Percentiles rank a stretch among this genome's conserved stretches.
phyloP scores from a whole-genome alignment of 441 rosid species.

The Isatis lusitanica region DNA sequence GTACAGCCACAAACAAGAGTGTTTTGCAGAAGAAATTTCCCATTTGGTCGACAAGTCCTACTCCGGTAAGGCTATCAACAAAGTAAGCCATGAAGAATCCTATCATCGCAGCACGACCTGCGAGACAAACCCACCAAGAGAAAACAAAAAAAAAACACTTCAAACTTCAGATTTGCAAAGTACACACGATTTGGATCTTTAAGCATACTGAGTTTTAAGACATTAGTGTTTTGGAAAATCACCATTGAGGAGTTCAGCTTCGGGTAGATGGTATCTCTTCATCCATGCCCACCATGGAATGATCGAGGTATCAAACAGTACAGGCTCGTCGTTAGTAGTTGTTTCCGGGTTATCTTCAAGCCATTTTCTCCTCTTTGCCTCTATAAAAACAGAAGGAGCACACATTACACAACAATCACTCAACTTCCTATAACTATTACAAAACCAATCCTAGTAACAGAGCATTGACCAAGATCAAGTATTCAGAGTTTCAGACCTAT shows the following conservation, averaged over 20 bases:
- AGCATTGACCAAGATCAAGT: neutral
- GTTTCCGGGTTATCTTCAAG: conserved; percentile 81
- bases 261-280: conserved; percentile 92
- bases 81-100: conserved; percentile 98
- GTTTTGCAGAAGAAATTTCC: conserved; percentile 93
- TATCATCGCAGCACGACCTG: conserved; percentile 98
- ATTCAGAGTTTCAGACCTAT: neutral
- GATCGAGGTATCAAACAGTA: conserved; percentile 81
- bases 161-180: neutral
- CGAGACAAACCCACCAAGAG: conserved; percentile 2
- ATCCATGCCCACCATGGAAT: conserved; percentile 99
- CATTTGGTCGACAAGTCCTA: conserved; percentile 95
- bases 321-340: conserved; percentile 72
- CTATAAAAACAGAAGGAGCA: neutral
- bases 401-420: conserved; percentile 14
- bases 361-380: conserved; percentile 96
- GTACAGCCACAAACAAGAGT: conserved; percentile 75
- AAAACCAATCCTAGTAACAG: conserved; percentile 11
- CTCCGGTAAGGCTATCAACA: conserved; percentile 90
- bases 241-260: conserved; percentile 97
- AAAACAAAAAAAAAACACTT: neutral
- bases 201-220: neutral
- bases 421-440: neutral
- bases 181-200: neutral
- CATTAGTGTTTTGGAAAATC: neutral